phyloP scores from a whole-genome alignment of 371 early-diverging fungal genomes.

The Enteropsectra breve region DNA sequence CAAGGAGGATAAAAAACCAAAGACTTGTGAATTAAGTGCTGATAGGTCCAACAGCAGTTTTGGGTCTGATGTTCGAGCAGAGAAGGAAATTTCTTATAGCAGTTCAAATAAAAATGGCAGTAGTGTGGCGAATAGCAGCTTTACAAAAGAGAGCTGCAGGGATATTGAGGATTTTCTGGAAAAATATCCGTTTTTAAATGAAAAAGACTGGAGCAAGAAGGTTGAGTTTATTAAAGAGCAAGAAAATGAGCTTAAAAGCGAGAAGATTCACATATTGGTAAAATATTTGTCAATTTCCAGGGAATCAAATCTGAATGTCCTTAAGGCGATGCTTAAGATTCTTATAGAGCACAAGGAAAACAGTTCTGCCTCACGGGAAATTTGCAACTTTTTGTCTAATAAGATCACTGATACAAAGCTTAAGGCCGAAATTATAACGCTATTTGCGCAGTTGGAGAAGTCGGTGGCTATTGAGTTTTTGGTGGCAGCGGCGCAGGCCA shows the following conservation, averaged over 20 bases:
- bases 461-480: background rate
- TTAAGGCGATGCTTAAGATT: slow-evolving; percentile 3
- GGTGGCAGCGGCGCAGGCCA: background rate
- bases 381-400: background rate
- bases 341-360: background rate
- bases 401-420: slow-evolving; percentile 32
- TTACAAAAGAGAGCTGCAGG: too few species aligned
- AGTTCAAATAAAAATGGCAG: too few species aligned
- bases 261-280: background rate
- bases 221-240: slow-evolving; percentile 14
- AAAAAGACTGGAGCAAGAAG: slow-evolving; percentile 26
- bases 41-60: too few species aligned
- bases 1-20: too few species aligned
- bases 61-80: too few species aligned
- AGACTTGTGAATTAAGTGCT: too few species aligned
- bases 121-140: too few species aligned
- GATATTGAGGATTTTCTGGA: slow-evolving; percentile 7
- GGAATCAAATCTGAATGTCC: slow-evolving; percentile 11
- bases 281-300: slow-evolving; percentile 1
- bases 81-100: too few species aligned
- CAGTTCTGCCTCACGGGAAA: too few species aligned
- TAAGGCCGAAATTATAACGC: slow-evolving; percentile 4
- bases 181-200: slow-evolving; percentile 33
- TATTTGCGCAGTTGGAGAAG: background rate
- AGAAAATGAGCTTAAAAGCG: background rate